These are phyloP conservation scores for Xylariales sp. DNA, from an alignment of 2,329 filamentous ascomycete genomes.

Conservation along the genomic window DNA sequence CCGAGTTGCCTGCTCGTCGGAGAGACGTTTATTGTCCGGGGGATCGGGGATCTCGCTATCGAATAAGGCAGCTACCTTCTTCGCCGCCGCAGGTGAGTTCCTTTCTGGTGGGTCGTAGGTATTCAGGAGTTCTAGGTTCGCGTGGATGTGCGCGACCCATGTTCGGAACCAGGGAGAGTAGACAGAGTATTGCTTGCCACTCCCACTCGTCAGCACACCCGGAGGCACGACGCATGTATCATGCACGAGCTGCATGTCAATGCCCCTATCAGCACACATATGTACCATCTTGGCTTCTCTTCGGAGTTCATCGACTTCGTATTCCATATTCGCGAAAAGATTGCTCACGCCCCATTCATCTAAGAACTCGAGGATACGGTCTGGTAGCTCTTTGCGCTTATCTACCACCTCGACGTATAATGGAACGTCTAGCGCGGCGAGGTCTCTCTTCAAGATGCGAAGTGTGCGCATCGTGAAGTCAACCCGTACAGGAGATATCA, in stretches of 20 bases:
- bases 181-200: constrained; percentile 76
- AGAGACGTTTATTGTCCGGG: constrained; percentile 59
- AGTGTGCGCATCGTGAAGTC: constrained; percentile 78
- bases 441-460: constrained; percentile 57
- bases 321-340: constrained; percentile 80
- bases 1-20: constrained; percentile 51
- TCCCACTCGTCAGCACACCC: constrained; percentile 59
- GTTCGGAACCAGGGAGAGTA: constrained; percentile 78
- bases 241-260: constrained; percentile 67
- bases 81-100: constrained; percentile 47
- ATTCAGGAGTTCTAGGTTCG: constrained; percentile 62
- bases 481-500: constrained; percentile 66
- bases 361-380: constrained; percentile 60
- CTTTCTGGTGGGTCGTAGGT: constrained; percentile 51
- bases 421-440: constrained; percentile 70
- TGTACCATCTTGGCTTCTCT: constrained; percentile 66
- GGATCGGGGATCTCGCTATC: constrained; percentile 53
- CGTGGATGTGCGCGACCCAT: constrained; percentile 70
- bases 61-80: constrained; percentile 39
- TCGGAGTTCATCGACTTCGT: constrained; percentile 84
- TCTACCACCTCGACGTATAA: constrained; percentile 69
- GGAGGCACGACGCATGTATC: constrained; percentile 82
- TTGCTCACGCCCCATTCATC: constrained; percentile 69
- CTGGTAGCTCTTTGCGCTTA: constrained; percentile 57
- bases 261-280: constrained; percentile 54